phyloP scores from a whole-genome alignment of 2,329 filamentous ascomycete genomes.

The Leptographium radiaticola region DNA sequence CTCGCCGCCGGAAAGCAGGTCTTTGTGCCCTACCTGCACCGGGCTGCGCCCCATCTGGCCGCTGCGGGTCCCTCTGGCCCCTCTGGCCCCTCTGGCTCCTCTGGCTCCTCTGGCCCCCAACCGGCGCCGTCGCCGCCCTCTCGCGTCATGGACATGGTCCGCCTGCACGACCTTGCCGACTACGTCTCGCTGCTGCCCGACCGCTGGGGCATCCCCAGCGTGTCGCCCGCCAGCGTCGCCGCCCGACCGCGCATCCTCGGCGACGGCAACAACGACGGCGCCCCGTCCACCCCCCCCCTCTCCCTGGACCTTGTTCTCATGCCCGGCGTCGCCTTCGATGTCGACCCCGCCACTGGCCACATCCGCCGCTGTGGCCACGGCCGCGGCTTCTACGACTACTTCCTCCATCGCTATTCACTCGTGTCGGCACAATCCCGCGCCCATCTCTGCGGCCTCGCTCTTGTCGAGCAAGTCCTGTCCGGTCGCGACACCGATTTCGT shows the following conservation, averaged over 20 bases:
- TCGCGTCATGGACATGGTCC: constrained; percentile 89
- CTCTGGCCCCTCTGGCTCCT: too few species aligned
- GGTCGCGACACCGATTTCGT: constrained; percentile 43
- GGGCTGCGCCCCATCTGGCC: constrained; percentile 26
- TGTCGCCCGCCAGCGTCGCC: constrained; percentile 51
- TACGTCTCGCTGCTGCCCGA: constrained; percentile 67
- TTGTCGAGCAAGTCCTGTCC: constrained; percentile 71
- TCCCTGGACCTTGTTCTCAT: constrained; percentile 77
- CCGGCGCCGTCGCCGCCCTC: constrained; percentile 25
- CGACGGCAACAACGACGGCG: constrained; percentile 28
- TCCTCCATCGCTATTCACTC: constrained; percentile 59
- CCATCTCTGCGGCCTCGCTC: constrained; percentile 60
- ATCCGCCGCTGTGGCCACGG: constrained; percentile 80
- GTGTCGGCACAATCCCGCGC: constrained; percentile 23
- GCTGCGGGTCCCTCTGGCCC: not conserved
- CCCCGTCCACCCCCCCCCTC: constrained; percentile 20
- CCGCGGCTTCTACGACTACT: constrained; percentile 94
- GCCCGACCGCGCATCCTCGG: constrained; percentile 63
- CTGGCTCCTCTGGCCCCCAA: too few species aligned
- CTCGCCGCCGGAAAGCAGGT: constrained; percentile 67
- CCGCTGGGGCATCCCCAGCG: constrained; percentile 89
- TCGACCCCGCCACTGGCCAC: constrained; percentile 32
- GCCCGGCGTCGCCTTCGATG: constrained; percentile 86
- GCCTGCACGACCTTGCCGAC: constrained; percentile 58
- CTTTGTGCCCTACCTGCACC: constrained; percentile 82